Evolutionary conservation across 164 flowering plant species (phyloP), one percentile per base, ranked within the genome.

Genomic region (Chloranthus sessilifolius): DNA sequence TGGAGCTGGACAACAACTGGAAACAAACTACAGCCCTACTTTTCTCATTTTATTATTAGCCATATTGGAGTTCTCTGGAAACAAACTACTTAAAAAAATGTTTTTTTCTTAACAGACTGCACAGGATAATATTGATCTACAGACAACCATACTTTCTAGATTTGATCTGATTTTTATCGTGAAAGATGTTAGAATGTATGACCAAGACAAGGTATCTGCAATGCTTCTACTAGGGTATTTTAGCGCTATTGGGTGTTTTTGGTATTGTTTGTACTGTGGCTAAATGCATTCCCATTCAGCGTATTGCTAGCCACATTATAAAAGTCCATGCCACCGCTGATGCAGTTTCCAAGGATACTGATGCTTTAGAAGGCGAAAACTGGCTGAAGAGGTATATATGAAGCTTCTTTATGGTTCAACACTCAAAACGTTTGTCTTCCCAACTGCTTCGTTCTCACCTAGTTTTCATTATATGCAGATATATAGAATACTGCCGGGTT

Each of bases 141-240:
- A 94, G 79, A 89, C 99, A 46, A 94, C 97, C 11, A 94, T 94
- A 66, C 96, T 89, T 53, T 94, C 99, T 31, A 73, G 99, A 71
- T 94, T 94, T 71, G 99, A 94, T 62, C 61, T 94, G 19, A 94
- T 94, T 43, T 94, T 94, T 60, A 94, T 94, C 53, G 99, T 94
- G 41, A 94, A 94, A 60, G 99, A 94, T 65, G 55, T 82, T 67
- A 75, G 95, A 60, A 76, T 74, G 82, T 94, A 81, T 72, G 62
- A 70, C 34, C 99, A 90, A 58, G 99, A 94, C 61, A 86, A 88
- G 97, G 99, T 92, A 82, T 61, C 21, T 7, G 35, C 16, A 10
- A 11, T n/a, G n/a, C n/a, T n/a, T n/a, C n/a, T n/a, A n/a, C n/a
- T n/a, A n/a, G n/a, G n/a, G n/a, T n/a, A 9, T 56, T 52, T 14